Percentiles rank a stretch among this genome's conserved stretches.
phyloP scores from a whole-genome alignment of 805 yeast species.

The Brettanomyces naardenensis region DNA sequence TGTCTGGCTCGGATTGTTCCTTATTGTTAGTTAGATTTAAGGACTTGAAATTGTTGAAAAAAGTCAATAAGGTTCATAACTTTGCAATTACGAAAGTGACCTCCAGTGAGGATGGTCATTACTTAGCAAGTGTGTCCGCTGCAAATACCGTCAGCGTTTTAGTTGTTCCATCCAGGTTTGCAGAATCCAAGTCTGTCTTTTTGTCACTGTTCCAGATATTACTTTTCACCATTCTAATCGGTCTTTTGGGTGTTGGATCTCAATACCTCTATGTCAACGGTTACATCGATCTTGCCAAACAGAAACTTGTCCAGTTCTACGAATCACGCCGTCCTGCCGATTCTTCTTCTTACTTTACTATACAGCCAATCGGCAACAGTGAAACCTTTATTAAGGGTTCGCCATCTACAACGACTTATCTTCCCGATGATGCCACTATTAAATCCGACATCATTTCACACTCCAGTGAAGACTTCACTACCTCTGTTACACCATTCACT shows the following conservation, averaged over 20 bases:
- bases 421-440: constrained; percentile 4
- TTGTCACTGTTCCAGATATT: constrained; percentile 20
- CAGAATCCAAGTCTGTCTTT: constrained; percentile 30
- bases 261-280: constrained; percentile 25
- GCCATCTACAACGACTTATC: constrained; percentile 6
- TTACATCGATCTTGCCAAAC: constrained; percentile 15
- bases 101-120: constrained; percentile 60
- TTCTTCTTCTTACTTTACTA: constrained; percentile 26
- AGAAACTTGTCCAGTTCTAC: constrained; percentile 15
- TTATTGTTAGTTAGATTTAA: constrained; percentile 46
- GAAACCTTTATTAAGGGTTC: constrained; percentile 6
- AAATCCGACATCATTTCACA: constrained; percentile 3
- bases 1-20: constrained; percentile 63
- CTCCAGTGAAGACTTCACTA: not conserved
- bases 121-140: constrained; percentile 68
- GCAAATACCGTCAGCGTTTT: constrained; percentile 64
- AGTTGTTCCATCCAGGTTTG: constrained; percentile 45
- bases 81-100: constrained; percentile 72
- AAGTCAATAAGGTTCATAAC: constrained; percentile 55
- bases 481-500: constrained; percentile 2
- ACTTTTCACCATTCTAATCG: constrained; percentile 18
- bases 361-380: constrained; percentile 19
- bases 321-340: constrained; percentile 22
- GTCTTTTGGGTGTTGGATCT: constrained; percentile 15
- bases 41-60: constrained; percentile 43